Percentiles rank a stretch among this genome's conserved stretches.
phyloP scores from a whole-genome alignment of 192 early-diverging fungal species.

The Backusella sp. region DNA sequence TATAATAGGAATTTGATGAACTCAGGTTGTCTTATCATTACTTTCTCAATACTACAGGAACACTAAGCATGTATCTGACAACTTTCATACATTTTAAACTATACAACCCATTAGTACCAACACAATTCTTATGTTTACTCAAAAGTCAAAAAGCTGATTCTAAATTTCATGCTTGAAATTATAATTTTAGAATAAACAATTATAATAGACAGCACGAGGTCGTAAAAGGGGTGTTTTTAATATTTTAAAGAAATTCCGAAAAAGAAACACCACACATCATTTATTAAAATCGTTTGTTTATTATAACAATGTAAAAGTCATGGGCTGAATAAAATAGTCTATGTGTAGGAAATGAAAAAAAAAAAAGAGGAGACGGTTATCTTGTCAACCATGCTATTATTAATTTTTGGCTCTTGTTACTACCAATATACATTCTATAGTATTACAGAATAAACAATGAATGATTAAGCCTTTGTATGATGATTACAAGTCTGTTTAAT shows the following conservation, averaged over 20 bases:
- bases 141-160: not conserved
- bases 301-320: not conserved
- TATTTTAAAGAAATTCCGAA: not conserved
- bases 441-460: too few relatives aligned
- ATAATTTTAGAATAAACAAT: not conserved
- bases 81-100: not conserved
- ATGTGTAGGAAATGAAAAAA: not conserved
- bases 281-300: not conserved
- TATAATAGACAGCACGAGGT: not conserved
- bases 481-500: too few relatives aligned
- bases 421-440: too few relatives aligned
- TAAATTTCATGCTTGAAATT: not conserved
- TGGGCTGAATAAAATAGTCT: too few relatives aligned
- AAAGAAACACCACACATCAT: not conserved
- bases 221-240: not conserved
- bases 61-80: not conserved
- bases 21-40: not conserved
- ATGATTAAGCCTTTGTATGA: too few relatives aligned
- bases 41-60: not conserved
- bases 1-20: too few relatives aligned
- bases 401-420: not conserved
- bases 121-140: not conserved
- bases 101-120: not conserved
- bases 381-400: not conserved
- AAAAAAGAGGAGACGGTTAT: not conserved